Evolutionary conservation across 257 asterid genomes (phyloP), one percentile per base, ranked within the genome.

Genomic region (Verbena officinalis): DNA sequence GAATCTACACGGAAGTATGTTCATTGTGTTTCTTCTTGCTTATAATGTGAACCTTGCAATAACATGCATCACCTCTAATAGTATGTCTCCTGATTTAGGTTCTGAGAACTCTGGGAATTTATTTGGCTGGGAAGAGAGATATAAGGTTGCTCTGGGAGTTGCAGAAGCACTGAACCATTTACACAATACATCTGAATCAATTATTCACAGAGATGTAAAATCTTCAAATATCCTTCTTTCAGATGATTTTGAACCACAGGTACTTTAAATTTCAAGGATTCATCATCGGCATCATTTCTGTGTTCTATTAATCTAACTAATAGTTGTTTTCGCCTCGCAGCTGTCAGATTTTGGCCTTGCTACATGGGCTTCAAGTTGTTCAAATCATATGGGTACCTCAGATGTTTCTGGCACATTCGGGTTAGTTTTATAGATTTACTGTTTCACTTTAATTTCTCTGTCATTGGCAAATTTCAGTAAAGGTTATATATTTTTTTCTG

Each of bases 311-410:
- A 38, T 42, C 9, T 33, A 66, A 22, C 55, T 64, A 14, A 68
- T 62, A 31, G 56, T 6, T 8, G 3, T 33, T 70, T 69, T 73
- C 13, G 16, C 48, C 49, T 59, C 59, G 9, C 81, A 91, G 98
- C 80, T 91, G 46, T 89, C 98, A 4, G 98, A 93, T 80, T 93
- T 93, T 73, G 98, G 98, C 54, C 91, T 93, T 74, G 93, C 98
- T 34, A 75, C 91, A 31, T 65, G 80, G 83, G 85, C 88, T 65
- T 89, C 96, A 23, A 73, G 83, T 66, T 81, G 85, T 72, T 73
- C 83, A 24, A 80, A 74, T 73, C 84, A 75, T 63, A 56, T 81
- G 58, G 83, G 80, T 55, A 75, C 78, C 76, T 67, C 75, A 59
- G 93, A 89, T 34, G 86, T 92, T 46, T 86, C 98, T 70, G 97